Base-by-base conservation (phyloP, 106 monocot species). In the Dioscorea alata region DNA sequence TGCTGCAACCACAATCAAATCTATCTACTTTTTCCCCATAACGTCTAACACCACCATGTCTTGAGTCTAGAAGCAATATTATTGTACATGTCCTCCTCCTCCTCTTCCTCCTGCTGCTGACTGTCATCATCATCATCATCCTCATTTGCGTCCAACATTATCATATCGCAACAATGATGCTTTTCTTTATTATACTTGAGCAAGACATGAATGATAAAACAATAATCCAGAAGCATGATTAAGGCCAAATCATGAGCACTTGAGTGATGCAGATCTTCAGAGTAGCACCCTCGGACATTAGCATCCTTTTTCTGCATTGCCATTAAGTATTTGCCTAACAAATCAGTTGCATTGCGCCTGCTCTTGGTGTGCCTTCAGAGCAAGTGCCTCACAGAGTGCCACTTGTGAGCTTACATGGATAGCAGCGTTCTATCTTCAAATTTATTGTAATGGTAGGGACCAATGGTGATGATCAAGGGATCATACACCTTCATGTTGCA, bases 201-300 rank as follows among this genome's bases (percentile, higher is more conserved):
- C n/a, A n/a, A n/a, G n/a, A n/a, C n/a, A n/a, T n/a, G n/a, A n/a
- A n/a, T n/a, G n/a, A n/a, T n/a, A n/a, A 80, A 80, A 59, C 74
- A 80, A 6, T 70, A 69, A 31, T 80, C 80, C 6, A 80, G 57
- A 14, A 79, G 18, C 28, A 79, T 13, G 68, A 79, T 68, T 57
- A 69, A 73, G 4, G 63, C 79, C 9, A 79, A 64, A 9, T 63
- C 63, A 0, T 69, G 22, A 7, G 15, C 8, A 1, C 7, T 14
- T 0, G 69, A 22, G 12, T 12, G 32, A 33, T 33, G 21, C 4
- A 79, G 21, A 0, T 48, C 12, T 14, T 79, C 74, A 15, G 69
- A 3, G 16, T 79, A 79, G 23, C 61, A 28, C 22, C 53, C 12
- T 18, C 50, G 4, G 2, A 31, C 73, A 24, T 33, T 23, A 9